These are phyloP conservation scores for Fomitopsis serialis DNA, from an alignment of 768 basidiomycete genomes.

Conservation along the genomic window DNA sequence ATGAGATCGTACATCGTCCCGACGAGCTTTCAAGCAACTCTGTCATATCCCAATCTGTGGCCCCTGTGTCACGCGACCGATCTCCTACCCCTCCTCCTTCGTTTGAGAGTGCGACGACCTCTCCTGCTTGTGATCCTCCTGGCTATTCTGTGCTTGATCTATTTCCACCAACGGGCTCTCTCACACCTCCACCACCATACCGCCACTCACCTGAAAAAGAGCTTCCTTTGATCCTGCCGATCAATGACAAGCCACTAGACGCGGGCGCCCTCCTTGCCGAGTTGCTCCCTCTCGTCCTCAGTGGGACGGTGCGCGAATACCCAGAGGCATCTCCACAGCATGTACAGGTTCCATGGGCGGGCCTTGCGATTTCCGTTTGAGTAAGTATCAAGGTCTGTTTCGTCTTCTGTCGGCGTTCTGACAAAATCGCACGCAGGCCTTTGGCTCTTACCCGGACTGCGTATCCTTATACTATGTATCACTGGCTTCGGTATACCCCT, in stretches of 20 bases:
- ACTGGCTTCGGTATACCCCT: not conserved
- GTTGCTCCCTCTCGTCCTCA: not conserved
- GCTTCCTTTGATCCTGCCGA: no score
- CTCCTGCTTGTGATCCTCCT: not conserved
- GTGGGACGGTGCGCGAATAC: not conserved
- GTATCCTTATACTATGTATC: not conserved
- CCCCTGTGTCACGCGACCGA: no score
- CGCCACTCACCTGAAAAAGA: not conserved
- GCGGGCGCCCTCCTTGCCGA: not conserved
- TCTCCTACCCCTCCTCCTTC: not conserved
- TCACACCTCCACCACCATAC: not conserved
- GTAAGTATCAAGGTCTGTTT: not conserved
- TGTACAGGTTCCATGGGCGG: not conserved
- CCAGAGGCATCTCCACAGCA: not conserved
- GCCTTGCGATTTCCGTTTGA: not conserved
- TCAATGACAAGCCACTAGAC: not conserved
- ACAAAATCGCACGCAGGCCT: not conserved
- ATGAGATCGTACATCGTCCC: no score
- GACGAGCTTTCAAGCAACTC: no score
- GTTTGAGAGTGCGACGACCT: not conserved
- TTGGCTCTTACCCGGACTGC: not conserved
- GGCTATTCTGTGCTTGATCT: not conserved
- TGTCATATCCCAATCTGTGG: no score
- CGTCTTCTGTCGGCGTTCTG: not conserved
- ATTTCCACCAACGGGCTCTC: not conserved